Conservation (phyloP, 164 flowering plant genomes). For the Hamamelis virginiana region DNA sequence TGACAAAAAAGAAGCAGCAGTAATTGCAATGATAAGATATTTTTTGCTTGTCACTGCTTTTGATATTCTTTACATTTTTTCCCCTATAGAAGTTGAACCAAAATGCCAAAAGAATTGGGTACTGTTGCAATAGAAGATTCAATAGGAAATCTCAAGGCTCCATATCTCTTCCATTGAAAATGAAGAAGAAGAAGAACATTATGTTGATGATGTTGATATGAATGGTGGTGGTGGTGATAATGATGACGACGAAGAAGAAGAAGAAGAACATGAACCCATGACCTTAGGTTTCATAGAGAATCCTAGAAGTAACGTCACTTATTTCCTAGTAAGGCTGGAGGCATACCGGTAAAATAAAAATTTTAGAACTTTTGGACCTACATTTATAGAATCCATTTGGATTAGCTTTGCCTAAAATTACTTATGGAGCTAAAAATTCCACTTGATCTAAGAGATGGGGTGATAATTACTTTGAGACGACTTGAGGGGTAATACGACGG, state of each 20-base stretch:
- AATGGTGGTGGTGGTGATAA: slow-evolving; percentile 28
- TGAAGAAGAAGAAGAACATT: slow-evolving; percentile 29
- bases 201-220: slow-evolving; percentile 8
- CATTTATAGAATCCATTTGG: too few species aligned
- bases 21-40: too few species aligned
- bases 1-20: too few species aligned
- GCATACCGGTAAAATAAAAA: slow-evolving; percentile 61
- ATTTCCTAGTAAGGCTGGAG: slow-evolving; percentile 93
- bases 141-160: slow-evolving; percentile 29
- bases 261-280: slow-evolving; percentile 41
- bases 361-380: neutral
- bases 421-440: too few species aligned
- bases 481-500: too few species aligned
- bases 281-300: slow-evolving; percentile 69
- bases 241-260: slow-evolving; percentile 50
- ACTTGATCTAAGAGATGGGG: too few species aligned
- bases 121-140: slow-evolving; percentile 3
- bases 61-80: too few species aligned
- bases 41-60: too few species aligned
- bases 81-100: too few species aligned
- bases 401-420: too few species aligned
- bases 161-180: slow-evolving; percentile 39
- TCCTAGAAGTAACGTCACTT: slow-evolving; percentile 52
- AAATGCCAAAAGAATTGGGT: too few species aligned
- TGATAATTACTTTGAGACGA: too few species aligned